Conservation (phyloP, 1,139 yeast genomes). For the Blastobotrys buckinghamii region DNA sequence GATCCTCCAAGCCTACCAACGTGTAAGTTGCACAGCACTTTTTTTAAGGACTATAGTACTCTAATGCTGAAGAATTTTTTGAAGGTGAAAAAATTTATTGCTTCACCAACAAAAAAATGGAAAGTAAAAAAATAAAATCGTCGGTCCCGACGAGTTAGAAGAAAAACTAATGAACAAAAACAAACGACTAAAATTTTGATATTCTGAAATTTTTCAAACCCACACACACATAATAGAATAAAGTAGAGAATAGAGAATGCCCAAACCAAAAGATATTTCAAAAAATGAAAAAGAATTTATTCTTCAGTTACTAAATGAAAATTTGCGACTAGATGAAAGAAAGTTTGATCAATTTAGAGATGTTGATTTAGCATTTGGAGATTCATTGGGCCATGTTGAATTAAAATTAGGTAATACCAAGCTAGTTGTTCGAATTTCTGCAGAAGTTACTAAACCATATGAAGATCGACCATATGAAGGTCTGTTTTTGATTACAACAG, state of each 20-base stretch:
- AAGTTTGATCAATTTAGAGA: conserved; percentile 55
- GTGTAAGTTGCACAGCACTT: too few relatives aligned
- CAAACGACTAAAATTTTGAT: background rate
- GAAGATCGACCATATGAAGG: conserved; percentile 97
- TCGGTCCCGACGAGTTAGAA: too few relatives aligned
- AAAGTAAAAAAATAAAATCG: too few relatives aligned
- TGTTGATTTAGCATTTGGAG: conserved; percentile 58
- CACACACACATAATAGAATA: background rate
- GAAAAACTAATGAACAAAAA: too few relatives aligned
- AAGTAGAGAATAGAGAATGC: conserved; percentile 41
- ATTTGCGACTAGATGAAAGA: conserved; percentile 67
- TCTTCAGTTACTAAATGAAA: conserved; percentile 50
- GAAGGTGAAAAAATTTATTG: too few relatives aligned
- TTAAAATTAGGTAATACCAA: conserved; percentile 65
- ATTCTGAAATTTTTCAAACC: background rate
- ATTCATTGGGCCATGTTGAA: conserved; percentile 76
- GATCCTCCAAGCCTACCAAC: too few relatives aligned
- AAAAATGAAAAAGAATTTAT: conserved; percentile 59
- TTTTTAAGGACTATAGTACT: too few relatives aligned
- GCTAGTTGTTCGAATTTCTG: conserved; percentile 72
- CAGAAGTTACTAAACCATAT: conserved; percentile 73
- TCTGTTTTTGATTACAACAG: conserved; percentile 73
- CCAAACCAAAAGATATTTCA: conserved; percentile 57
- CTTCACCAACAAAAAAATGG: too few relatives aligned
- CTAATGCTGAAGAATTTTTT: too few relatives aligned